phyloP scores from a whole-genome alignment of 176 grass and related monocot genomes.

The Carex littledalei region DNA sequence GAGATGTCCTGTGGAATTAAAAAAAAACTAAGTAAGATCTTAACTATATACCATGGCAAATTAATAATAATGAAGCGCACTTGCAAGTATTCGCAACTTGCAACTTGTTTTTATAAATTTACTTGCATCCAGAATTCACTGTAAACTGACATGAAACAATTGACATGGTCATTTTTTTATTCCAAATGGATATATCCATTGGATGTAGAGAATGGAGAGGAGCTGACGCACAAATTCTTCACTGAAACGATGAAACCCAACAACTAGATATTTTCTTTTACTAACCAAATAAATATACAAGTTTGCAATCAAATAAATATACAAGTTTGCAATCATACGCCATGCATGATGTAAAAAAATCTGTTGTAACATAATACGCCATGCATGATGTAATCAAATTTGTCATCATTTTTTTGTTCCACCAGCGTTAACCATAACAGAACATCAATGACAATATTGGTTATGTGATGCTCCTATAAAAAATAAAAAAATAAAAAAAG shows the following conservation, averaged over 20 bases:
- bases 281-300: neutral
- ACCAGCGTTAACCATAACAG: neutral
- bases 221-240: neutral
- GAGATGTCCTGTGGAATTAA: neutral
- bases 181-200: neutral
- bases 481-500: no score
- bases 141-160: neutral
- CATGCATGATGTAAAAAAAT: neutral
- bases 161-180: neutral
- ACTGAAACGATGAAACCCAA: neutral
- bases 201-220: neutral
- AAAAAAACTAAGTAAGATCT: no score
- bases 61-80: no score
- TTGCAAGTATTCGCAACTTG: no score
- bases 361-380: neutral
- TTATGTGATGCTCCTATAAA: neutral
- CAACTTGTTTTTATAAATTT: neutral
- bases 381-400: slow-evolving; percentile 3
- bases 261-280: neutral
- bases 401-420: neutral
- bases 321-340: no score
- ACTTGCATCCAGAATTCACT: neutral
- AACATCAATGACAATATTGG: neutral
- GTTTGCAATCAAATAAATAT: neutral
- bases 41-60: no score